Evolutionary conservation across 2,329 filamentous ascomycete species (phyloP).

Genomic region (Talaromyces amestolkiae): DNA sequence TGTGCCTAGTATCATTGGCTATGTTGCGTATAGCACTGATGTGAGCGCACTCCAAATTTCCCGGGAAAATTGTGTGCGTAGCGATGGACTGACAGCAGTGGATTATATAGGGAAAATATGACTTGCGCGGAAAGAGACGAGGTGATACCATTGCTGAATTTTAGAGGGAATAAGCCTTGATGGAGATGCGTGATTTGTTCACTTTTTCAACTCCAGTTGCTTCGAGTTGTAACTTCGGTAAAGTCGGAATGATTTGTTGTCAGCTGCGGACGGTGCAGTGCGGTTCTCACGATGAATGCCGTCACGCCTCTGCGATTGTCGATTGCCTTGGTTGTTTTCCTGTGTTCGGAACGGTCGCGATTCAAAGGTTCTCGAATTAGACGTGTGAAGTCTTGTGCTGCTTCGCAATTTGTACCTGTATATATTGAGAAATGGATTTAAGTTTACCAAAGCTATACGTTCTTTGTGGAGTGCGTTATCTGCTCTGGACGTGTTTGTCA

Average conservation of each 20-base stretch:
- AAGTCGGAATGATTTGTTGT: background rate
- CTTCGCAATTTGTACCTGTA: constrained; percentile 12
- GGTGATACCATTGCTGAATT: constrained; percentile 82
- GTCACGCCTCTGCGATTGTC: background rate
- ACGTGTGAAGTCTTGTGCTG: background rate
- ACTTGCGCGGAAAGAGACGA: constrained; percentile 81
- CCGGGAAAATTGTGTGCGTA: background rate
- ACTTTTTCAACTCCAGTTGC: background rate
- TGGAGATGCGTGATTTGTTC: background rate
- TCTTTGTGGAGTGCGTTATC: background rate
- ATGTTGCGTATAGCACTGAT: constrained; percentile 75
- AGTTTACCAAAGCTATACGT: background rate
- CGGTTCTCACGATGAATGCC: background rate
- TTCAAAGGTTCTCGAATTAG: background rate
- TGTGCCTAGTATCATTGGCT: constrained; percentile 69
- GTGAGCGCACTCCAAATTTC: constrained; percentile 57
- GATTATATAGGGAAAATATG: constrained; percentile 70
- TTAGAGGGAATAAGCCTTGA: constrained; percentile 42
- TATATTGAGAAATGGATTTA: constrained; percentile 3
- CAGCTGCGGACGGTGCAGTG: background rate
- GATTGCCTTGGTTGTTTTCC: constrained; percentile 7
- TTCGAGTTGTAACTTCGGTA: background rate
- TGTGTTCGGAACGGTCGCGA: background rate
- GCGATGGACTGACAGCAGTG: constrained; percentile 20
- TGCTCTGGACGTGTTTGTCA: background rate